These are phyloP conservation scores for Ogataea pini DNA, from an alignment of 805 yeast genomes.

Conservation along the genomic window DNA sequence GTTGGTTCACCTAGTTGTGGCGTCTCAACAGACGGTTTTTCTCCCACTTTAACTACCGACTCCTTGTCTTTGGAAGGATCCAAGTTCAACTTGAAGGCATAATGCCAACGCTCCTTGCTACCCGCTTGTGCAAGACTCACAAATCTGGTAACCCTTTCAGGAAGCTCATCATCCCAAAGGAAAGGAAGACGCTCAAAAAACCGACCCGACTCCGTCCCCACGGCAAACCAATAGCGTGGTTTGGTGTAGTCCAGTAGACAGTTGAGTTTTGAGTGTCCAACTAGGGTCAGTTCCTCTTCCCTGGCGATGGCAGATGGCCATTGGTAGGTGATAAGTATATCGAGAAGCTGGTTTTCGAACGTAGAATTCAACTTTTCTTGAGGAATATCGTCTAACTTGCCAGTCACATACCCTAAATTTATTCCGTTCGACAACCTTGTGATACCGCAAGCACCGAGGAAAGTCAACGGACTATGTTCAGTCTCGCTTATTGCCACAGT, in stretches of 20 bases:
- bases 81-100: slow-evolving; percentile 58
- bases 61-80: slow-evolving; percentile 28
- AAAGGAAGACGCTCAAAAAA: slow-evolving; percentile 61
- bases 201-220: slow-evolving; percentile 49
- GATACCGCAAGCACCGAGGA: slow-evolving; percentile 39
- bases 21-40: slow-evolving; percentile 1
- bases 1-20: neutral
- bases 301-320: slow-evolving; percentile 61
- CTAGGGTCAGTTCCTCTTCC: slow-evolving; percentile 43
- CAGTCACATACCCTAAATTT: slow-evolving; percentile 47
- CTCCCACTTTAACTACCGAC: slow-evolving; percentile 22
- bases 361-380: slow-evolving; percentile 15
- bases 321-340: slow-evolving; percentile 56
- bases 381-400: slow-evolving; percentile 33
- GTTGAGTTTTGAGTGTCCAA: slow-evolving; percentile 50
- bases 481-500: neutral
- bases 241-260: slow-evolving; percentile 41
- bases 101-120: slow-evolving; percentile 64
- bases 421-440: slow-evolving; percentile 46
- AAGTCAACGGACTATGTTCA: slow-evolving; percentile 32
- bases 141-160: slow-evolving; percentile 53
- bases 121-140: slow-evolving; percentile 65
- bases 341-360: slow-evolving; percentile 37
- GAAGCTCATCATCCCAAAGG: slow-evolving; percentile 46
- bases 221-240: slow-evolving; percentile 71